phyloP scores from a whole-genome alignment of 2,329 filamentous ascomycete genomes.

The Malbranchea zuffiana region DNA sequence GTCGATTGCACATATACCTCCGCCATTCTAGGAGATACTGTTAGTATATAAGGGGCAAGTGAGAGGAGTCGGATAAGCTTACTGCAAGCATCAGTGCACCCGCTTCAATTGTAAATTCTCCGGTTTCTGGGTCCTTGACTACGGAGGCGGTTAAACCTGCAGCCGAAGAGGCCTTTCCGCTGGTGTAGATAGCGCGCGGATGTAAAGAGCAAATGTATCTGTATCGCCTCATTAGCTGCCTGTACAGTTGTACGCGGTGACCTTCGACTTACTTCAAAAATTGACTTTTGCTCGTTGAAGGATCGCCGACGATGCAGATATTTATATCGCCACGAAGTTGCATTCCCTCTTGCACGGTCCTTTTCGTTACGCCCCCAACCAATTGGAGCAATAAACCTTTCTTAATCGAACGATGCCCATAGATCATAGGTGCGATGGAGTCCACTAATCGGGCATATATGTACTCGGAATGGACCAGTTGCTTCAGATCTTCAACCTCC shows the following conservation, averaged over 20 bases:
- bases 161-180: constrained; percentile 91
- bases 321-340: constrained; percentile 94
- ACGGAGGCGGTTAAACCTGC: constrained; percentile 95
- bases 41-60: constrained; percentile 6
- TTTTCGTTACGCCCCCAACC: constrained; percentile 90
- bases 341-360: constrained; percentile 79
- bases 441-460: constrained; percentile 90
- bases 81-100: constrained; percentile 91
- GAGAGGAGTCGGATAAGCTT: constrained; percentile 13
- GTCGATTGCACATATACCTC: constrained; percentile 95
- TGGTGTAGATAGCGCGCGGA: constrained; percentile 94
- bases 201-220: constrained; percentile 88
- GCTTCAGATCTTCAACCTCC: constrained; percentile 83
- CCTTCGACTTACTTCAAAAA: constrained; percentile 60
- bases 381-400: constrained; percentile 90
- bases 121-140: constrained; percentile 95
- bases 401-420: constrained; percentile 94
- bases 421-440: constrained; percentile 92
- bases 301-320: constrained; percentile 95
- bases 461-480: constrained; percentile 90
- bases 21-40: constrained; percentile 44
- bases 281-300: constrained; percentile 93
- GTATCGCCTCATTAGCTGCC: no score
- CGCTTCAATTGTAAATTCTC: constrained; percentile 96
- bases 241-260: no score